A percentile compares a stretch with the other conserved stretches of the same genome.
These are phyloP conservation scores for Mortierella sp. DNA, from an alignment of 371 early-diverging fungal genomes.

Conservation along the genomic window DNA sequence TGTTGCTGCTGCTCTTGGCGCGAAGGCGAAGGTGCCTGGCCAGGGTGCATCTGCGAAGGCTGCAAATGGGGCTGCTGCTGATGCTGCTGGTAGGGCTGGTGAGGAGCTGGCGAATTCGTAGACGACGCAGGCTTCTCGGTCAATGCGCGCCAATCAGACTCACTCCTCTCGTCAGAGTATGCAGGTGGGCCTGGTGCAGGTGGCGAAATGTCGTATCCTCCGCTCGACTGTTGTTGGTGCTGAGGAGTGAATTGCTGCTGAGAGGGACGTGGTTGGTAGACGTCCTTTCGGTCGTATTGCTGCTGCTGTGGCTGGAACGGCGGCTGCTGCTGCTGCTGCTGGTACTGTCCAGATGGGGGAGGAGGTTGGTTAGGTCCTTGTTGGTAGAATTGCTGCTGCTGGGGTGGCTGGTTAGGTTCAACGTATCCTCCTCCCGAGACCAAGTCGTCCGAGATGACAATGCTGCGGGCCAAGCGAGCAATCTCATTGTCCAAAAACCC, in stretches of 20 bases:
- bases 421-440: slow-evolving; percentile 36
- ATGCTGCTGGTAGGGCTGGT: slow-evolving; percentile 17
- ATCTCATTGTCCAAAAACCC: slow-evolving; percentile 85
- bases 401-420: slow-evolving; percentile 14
- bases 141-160: slow-evolving; percentile 45
- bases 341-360: slow-evolving; percentile 9
- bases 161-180: slow-evolving; percentile 26
- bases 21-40: not conserved
- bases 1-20: slow-evolving; percentile 16
- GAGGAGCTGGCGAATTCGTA: slow-evolving; percentile 13
- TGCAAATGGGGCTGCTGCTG: slow-evolving; percentile 18
- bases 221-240: slow-evolving; percentile 19
- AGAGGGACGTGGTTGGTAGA: slow-evolving; percentile 21
- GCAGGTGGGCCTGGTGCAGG: slow-evolving; percentile 13
- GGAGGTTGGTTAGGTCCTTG: slow-evolving; percentile 10
- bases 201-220: slow-evolving; percentile 33
- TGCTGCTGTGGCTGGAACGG: slow-evolving; percentile 22
- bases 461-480: slow-evolving; percentile 67
- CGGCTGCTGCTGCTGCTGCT: slow-evolving; percentile 21
- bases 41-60: slow-evolving; percentile 15
- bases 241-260: slow-evolving; percentile 20
- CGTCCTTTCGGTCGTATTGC: slow-evolving; percentile 8
- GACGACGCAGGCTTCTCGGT: slow-evolving; percentile 30
- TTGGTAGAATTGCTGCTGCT: slow-evolving; percentile 18
- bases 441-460: slow-evolving; percentile 68